Percentiles rank a stretch among this genome's conserved stretches.
These are phyloP conservation scores for Pyrenopolyporus hunteri DNA, from an alignment of 495 filamentous ascomycete genomes.

Conservation along the genomic window DNA sequence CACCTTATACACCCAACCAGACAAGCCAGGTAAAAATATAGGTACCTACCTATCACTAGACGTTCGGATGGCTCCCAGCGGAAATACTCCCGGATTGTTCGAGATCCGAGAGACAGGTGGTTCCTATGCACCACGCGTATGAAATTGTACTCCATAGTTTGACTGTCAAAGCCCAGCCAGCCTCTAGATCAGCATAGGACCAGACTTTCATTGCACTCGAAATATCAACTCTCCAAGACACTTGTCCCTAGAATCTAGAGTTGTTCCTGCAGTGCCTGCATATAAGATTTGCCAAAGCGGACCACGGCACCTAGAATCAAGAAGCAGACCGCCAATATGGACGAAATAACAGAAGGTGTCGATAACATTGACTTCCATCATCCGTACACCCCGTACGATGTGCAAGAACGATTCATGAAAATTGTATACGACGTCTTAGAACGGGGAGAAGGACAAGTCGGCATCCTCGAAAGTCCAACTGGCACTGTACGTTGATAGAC, in stretches of 20 bases:
- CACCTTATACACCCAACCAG: too few relatives aligned
- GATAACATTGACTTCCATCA: slow-evolving; percentile 76
- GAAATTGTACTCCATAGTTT: background rate
- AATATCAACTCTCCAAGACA: slow-evolving; percentile 3
- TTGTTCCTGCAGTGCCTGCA: background rate
- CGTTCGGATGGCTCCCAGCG: slow-evolving; percentile 5
- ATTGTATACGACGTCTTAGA: slow-evolving; percentile 83
- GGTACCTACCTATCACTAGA: too few relatives aligned
- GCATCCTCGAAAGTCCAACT: slow-evolving; percentile 93
- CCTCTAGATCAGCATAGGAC: background rate
- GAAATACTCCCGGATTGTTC: background rate
- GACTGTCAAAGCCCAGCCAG: background rate
- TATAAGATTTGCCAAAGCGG: background rate
- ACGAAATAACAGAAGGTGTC: slow-evolving; percentile 30
- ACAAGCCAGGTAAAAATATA: too few relatives aligned
- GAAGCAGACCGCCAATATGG: slow-evolving; percentile 23
- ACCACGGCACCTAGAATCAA: background rate
- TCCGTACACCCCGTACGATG: slow-evolving; percentile 88
- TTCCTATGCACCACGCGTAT: background rate
- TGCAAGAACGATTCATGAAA: slow-evolving; percentile 90
- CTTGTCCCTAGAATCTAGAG: background rate
- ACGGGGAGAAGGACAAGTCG: slow-evolving; percentile 74
- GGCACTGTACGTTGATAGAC: slow-evolving; percentile 63
- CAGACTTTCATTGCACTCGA: background rate
- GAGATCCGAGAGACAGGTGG: background rate